These are phyloP conservation scores for Purshia tridentata DNA, from an alignment of 306 rosid genomes.

Conservation along the genomic window DNA sequence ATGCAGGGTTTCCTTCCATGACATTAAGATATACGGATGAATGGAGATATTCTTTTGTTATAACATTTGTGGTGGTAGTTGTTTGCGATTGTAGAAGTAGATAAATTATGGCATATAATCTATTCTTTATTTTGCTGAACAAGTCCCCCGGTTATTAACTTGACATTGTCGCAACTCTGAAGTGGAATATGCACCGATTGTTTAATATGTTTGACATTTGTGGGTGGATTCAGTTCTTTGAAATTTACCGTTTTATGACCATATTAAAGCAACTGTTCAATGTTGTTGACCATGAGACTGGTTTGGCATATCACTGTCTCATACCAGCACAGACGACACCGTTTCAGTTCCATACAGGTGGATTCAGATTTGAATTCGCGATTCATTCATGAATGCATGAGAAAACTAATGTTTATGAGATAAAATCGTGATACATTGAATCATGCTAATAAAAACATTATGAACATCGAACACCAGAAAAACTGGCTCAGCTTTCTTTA, in stretches of 20 bases:
- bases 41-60: slow-evolving; percentile 39
- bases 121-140: slow-evolving; percentile 31
- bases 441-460: too few species aligned
- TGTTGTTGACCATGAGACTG: too few species aligned
- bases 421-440: too few species aligned
- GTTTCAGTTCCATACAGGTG: too few species aligned
- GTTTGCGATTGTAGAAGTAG: slow-evolving; percentile 36
- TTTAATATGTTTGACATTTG: neutral
- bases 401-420: too few species aligned
- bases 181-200: slow-evolving; percentile 6
- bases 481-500: too few species aligned
- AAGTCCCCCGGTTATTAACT: slow-evolving; percentile 16
- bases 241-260: neutral
- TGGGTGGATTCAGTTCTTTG: slow-evolving; percentile 7
- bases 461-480: too few species aligned
- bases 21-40: slow-evolving; percentile 32
- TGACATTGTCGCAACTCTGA: neutral
- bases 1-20: slow-evolving; percentile 32
- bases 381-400: too few species aligned
- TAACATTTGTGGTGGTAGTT: slow-evolving; percentile 28
- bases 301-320: too few species aligned
- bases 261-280: too few species aligned
- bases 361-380: too few species aligned
- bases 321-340: too few species aligned
- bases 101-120: slow-evolving; percentile 12